Evolutionary conservation across 129 eudicot species (phyloP), one percentile per base, ranked within the genome.

Genomic region (Gnaphalium uliginosum): DNA sequence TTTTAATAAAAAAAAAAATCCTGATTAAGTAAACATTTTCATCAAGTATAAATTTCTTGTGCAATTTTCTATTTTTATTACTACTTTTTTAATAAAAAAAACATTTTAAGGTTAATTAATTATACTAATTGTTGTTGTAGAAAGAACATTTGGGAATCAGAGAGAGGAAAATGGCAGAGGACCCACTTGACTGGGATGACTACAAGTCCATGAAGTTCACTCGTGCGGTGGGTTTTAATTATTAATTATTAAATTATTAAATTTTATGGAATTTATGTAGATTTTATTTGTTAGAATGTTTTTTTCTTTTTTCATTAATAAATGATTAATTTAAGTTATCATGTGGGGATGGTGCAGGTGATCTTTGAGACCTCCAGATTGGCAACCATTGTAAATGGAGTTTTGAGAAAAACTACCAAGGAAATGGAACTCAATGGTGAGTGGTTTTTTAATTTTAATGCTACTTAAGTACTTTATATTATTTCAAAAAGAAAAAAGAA

Each of bases 381-480:
- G 76, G 96, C 99, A 53, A 95, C 97, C 43, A 91, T 91, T 80
- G 99, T 95, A 24, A 95, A 95, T 83, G 99, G 99, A 21, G 97
- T 95, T 58, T 70, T 95, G 78, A 95, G 99, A 85, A 95, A 91
- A 82, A 95, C 99, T 22, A 89, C 97, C 4, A 72, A 81, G 79
- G 99, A 95, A 68, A 95, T 95, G 97, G 96, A 91, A 85, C 84
- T 95, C 27, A 91, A 95, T 81, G 99, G 99, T 95, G 82, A 87
- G 94, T 69, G 48, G n/a, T n/a, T 46, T 22, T 48, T 48, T 17
- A 3, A 13, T 43, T 3, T 13, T 43, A 2, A 13, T 2, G 10
- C 51, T 43, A 43, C 5, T 43, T 7, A n/a, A n/a, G n/a, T n/a
- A n/a, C n/a, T n/a, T n/a, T n/a, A n/a, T n/a, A n/a, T n/a, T n/a